Evolutionary conservation across 2,329 filamentous ascomycete species (phyloP), one percentile per base, ranked within the genome.

Genomic region (Penicillium sp.): DNA sequence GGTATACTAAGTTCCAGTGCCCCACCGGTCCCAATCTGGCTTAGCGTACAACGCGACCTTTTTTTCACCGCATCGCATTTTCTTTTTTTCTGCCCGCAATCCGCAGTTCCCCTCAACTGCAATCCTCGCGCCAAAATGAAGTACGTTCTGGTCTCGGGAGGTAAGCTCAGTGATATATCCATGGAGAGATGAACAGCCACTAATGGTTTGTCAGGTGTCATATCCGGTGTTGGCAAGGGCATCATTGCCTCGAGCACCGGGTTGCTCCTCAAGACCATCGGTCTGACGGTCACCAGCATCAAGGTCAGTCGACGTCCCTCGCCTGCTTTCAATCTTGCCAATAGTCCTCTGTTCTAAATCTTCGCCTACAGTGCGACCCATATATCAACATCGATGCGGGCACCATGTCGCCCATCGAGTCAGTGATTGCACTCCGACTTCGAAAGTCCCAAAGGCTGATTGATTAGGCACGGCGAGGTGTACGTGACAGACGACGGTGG

Each of bases 401-500:
- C 39, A 79, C 76, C 32, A 83, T 84, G 79, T 42, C 52, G 18
- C 52, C 51, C 32, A 53, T 41, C 37, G 50, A 55, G 51, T 52
- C 30, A 50, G 50, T 49, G 25, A 27, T n/a, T 6, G 6, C 10
- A 27, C 25, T 13, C 25, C 25, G 12, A 27, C 10, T 27, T 13
- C 11, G 9, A 22, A 22, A 9, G 9, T 11, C 10, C 25, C 6
- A n/a, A n/a, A 13, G 9, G 25, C 25, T 27, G 25, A 27, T 27
- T 27, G 25, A 27, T 12, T 17, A 84, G 80, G 64, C 87, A 94
- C 60, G 89, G 89, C 50, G 89, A 95, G 68, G 83, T 84, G 51
- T 95, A 90, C 60, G 89, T 95, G 32, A 76, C 92, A 41, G 79
- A 85, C 53, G 86, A 92, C 56, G 85, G 85, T 47, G 84, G 84